A percentile compares a stretch with the other conserved stretches of the same genome.
Evolutionary conservation across 2,329 filamentous ascomycete species (phyloP).

Genomic region (Cladosporium cucumerinum): DNA sequence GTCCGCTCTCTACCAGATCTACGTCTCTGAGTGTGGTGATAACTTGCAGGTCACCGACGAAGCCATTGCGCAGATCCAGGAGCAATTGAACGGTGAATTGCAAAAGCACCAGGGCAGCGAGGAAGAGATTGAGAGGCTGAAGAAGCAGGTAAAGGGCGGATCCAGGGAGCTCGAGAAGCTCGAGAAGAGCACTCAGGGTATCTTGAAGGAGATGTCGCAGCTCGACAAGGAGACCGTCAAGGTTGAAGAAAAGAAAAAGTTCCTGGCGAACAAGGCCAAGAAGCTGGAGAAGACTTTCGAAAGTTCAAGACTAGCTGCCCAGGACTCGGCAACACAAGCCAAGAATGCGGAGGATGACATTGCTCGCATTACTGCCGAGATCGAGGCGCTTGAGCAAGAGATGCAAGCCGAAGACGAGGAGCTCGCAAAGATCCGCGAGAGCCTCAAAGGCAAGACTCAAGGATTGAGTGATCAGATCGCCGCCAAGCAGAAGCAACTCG

Average conservation of each 20-base stretch:
- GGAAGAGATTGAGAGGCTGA: conserved; percentile 82
- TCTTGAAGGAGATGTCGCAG: conserved; percentile 83
- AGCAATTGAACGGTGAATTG: conserved; percentile 78
- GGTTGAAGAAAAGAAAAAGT: conserved; percentile 96
- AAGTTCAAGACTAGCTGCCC: conserved; percentile 69
- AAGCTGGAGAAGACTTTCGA: conserved; percentile 88
- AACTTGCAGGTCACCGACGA: conserved; percentile 87
- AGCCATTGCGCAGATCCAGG: conserved; percentile 85
- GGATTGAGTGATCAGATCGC: conserved; percentile 90
- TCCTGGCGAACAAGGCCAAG: conserved; percentile 83
- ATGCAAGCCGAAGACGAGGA: conserved; percentile 78
- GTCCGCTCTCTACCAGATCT: conserved; percentile 87
- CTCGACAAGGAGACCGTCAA: conserved; percentile 97
- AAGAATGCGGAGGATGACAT: conserved; percentile 77
- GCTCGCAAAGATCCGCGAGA: conserved; percentile 76
- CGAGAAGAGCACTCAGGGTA: conserved; percentile 74
- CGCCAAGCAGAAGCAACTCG: conserved; percentile 84
- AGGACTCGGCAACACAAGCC: conserved; percentile 73
- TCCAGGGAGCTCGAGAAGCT: conserved; percentile 77
- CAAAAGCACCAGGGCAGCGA: conserved; percentile 90
- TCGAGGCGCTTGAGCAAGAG: conserved; percentile 69
- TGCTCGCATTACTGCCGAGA: conserved; percentile 70
- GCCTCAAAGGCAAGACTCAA: conserved; percentile 92
- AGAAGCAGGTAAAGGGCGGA: conserved; percentile 79
- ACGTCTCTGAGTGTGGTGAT: conserved; percentile 81